Conservation (phyloP, 305 asterid species). For the Plantago coronopus region DNA sequence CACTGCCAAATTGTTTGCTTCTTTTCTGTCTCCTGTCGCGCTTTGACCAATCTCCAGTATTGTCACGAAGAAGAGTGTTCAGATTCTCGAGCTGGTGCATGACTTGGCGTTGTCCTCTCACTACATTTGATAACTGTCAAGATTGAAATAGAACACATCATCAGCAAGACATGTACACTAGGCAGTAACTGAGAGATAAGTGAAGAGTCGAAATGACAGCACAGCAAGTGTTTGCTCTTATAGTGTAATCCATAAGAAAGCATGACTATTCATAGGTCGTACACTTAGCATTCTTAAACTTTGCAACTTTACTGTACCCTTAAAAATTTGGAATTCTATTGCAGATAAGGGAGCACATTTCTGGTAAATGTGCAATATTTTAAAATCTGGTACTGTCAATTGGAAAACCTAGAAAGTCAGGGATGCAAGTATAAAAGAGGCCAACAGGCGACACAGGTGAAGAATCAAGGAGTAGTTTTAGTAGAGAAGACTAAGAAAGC, state of each 20-base stretch:
- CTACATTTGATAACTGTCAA: slow-evolving; percentile 56
- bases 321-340: too few relatives aligned
- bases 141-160: slow-evolving; percentile 2
- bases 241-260: too few relatives aligned
- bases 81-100: slow-evolving; percentile 66
- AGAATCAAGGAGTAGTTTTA: neutral
- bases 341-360: too few relatives aligned
- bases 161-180: slow-evolving; percentile 7
- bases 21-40: slow-evolving; percentile 13
- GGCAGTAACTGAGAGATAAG: neutral
- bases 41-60: slow-evolving; percentile 26
- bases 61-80: slow-evolving; percentile 38
- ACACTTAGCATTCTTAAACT: too few relatives aligned
- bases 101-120: slow-evolving; percentile 78
- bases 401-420: too few relatives aligned
- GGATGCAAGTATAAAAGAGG: too few relatives aligned
- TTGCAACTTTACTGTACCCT: too few relatives aligned
- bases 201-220: too few relatives aligned
- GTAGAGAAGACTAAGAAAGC: neutral
- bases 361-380: too few relatives aligned
- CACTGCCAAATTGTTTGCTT: slow-evolving; percentile 12
- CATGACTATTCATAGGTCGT: too few relatives aligned
- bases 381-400: too few relatives aligned
- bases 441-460: neutral
- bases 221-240: too few relatives aligned